Evolutionary conservation across 139 green algal genomes (phyloP).

Genomic region (Chlamydomonas asymmetrica): DNA sequence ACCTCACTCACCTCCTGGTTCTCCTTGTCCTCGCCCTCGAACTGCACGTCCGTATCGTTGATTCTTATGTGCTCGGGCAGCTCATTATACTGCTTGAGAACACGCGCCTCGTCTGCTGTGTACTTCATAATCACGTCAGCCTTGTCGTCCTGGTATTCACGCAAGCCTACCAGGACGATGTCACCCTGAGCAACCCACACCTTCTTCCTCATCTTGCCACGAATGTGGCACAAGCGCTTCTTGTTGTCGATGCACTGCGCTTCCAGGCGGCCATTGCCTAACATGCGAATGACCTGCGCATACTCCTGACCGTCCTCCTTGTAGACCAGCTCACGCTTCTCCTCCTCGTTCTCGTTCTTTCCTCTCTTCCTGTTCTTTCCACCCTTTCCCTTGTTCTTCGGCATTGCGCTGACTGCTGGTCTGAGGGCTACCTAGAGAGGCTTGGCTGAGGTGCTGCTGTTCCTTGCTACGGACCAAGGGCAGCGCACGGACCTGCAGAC

Average conservation of each 20-base stretch:
- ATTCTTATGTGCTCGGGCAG: constrained; percentile 91
- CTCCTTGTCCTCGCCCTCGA: constrained; percentile 49
- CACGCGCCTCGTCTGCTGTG: constrained; percentile 67
- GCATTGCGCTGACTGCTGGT: constrained; percentile 41
- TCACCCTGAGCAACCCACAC: constrained; percentile 86
- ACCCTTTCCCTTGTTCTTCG: constrained; percentile 64
- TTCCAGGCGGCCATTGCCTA: constrained; percentile 97
- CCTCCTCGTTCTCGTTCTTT: constrained; percentile 92
- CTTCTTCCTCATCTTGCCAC: constrained; percentile 99
- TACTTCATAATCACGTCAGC: constrained; percentile 99
- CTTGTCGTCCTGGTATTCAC: constrained; percentile 99
- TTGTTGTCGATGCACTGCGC: constrained; percentile 97
- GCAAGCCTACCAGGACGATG: constrained; percentile 95
- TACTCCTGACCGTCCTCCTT: constrained; percentile 97
- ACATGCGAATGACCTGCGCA: constrained; percentile 94
- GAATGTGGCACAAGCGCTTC: constrained; percentile 98
- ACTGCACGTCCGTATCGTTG: constrained; percentile 70
- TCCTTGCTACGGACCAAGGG: too few species aligned
- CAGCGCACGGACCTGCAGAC: too few species aligned
- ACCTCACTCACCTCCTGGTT: constrained; percentile 26
- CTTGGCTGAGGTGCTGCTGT: neutral
- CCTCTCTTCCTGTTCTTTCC: constrained; percentile 61
- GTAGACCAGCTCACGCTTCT: constrained; percentile 99
- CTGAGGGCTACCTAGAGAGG: neutral
- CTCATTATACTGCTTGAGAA: constrained; percentile 96